Base-by-base conservation (phyloP, 2,329 filamentous ascomycete species). In the Ascochyta viciae-villosae region DNA sequence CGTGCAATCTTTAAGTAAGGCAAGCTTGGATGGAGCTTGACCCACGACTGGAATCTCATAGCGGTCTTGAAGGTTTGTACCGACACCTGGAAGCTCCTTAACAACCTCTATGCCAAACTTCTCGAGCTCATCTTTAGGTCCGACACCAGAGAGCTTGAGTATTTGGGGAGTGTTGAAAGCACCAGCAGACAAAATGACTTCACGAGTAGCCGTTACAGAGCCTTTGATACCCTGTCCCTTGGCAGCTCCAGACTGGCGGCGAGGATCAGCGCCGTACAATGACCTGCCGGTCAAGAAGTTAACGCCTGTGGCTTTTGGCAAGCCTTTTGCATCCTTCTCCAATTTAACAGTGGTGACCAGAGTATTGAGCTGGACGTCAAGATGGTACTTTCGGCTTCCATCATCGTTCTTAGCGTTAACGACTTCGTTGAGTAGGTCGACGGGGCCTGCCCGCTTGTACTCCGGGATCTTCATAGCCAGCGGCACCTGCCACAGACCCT, bases 301-400 rank as follows among this genome's bases (percentile, higher is more conserved):
- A 38, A 79, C 75, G 19, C 77, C 76, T 41, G 68, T 73, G 2
- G 77, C 77, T 35, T 66, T 87, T 58, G 81, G 79, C 31, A 81
- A 81, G 16, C 76, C 67, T n/a, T 45, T 39, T 15, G 82, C 83
- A 68, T 83, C 85, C 1, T 87, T 83, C n/a, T 88, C 86, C 61
- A 87, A 89, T 26, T 77, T 77, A 70, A 92, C 75, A 65, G 86
- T 87, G 45, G 88, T 87, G 57, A 84, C 89, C 31, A 90, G 75
- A 10, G 82, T 85, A 74, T 88, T 89, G 3, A 82, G 77, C 37
- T 79, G 76, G 40, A 87, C 74, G 57, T 85, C 82, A 0, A 87
- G 80, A 23, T 79, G 80, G 67, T 85, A 86, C 60, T 78, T 81
- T 57, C 79, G 78, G 41, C 74, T 77, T 22, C 83, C 83, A 53